Conservation (phyloP, 176 grass and related monocot species). For the Canna indica region DNA sequence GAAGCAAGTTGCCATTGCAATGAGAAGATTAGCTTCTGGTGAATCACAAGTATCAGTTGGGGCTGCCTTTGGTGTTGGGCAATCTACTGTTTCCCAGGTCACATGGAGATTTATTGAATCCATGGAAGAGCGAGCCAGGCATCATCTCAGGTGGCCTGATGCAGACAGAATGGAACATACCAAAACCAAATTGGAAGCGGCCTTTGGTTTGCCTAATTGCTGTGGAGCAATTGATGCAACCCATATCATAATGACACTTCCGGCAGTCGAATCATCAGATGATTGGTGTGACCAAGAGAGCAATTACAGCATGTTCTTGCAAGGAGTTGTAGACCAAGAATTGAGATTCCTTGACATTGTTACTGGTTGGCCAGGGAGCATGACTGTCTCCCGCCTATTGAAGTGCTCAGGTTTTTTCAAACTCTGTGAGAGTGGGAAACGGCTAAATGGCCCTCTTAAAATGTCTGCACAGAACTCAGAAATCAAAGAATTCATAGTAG, state of each 20-base stretch:
- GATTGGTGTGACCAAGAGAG: slow-evolving; percentile 76
- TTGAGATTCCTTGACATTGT: slow-evolving; percentile 93
- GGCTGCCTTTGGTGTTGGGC: slow-evolving; percentile 77
- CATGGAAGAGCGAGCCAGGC: slow-evolving; percentile 72
- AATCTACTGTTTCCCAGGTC: slow-evolving; percentile 95
- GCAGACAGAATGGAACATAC: slow-evolving; percentile 49
- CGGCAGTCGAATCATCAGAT: slow-evolving; percentile 80
- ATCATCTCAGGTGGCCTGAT: slow-evolving; percentile 74
- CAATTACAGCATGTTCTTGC: slow-evolving; percentile 96
- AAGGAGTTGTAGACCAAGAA: slow-evolving; percentile 81
- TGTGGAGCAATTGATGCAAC: slow-evolving; percentile 82
- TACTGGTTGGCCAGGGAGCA: slow-evolving; percentile 84
- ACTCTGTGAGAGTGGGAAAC: slow-evolving; percentile 52
- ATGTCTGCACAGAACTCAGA: slow-evolving; percentile 40
- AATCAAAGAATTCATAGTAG: slow-evolving; percentile 81
- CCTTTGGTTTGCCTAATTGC: slow-evolving; percentile 67
- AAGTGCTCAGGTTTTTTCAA: slow-evolving; percentile 71
- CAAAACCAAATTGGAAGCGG: slow-evolving; percentile 50
- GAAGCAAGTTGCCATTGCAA: slow-evolving; percentile 95
- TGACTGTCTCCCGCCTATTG: slow-evolving; percentile 65
- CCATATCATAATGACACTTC: slow-evolving; percentile 90
- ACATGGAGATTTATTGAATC: slow-evolving; percentile 97
- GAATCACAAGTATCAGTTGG: slow-evolving; percentile 94
- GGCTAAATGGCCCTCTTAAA: slow-evolving; percentile 50
- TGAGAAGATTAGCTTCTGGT: slow-evolving; percentile 81